These are phyloP conservation scores for Skeletonema costatum DNA, from an alignment of 108 stramenopile genomes.

Conservation along the genomic window DNA sequence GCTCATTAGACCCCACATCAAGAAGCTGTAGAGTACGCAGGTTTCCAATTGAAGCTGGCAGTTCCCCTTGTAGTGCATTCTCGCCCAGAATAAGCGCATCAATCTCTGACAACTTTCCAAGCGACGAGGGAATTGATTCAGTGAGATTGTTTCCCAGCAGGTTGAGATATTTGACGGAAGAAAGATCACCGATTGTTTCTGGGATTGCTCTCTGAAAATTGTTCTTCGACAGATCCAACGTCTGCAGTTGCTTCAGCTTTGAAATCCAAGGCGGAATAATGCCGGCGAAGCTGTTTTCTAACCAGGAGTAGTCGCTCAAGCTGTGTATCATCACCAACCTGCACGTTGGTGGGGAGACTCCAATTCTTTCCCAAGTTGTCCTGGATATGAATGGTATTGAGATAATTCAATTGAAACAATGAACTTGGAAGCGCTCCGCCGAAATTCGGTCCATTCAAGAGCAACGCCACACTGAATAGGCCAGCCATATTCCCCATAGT, in stretches of 20 bases:
- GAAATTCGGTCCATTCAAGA: constrained; percentile 6
- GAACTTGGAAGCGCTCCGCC: constrained; percentile 5
- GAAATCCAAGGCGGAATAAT: constrained; percentile 5
- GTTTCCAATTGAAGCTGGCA: constrained; percentile 13
- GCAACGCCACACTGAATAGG: not conserved
- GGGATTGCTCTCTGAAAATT: not conserved
- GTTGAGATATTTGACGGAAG: constrained; percentile 4
- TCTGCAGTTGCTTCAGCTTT: not conserved
- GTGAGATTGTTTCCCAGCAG: constrained; percentile 4
- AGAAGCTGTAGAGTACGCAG: not conserved
- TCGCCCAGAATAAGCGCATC: not conserved
- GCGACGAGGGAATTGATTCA: constrained; percentile 1
- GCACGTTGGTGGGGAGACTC: not conserved
- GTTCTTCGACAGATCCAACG: not conserved
- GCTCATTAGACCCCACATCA: constrained; percentile 5
- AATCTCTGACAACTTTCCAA: constrained; percentile 5
- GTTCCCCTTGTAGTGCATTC: not conserved
- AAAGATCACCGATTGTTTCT: not conserved
- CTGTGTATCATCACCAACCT: not conserved
- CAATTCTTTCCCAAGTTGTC: not conserved
- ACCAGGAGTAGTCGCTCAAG: not conserved
- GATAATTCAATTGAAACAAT: not conserved
- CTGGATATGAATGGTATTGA: not conserved
- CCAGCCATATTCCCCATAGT: not conserved
- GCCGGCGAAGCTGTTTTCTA: not conserved